These are phyloP conservation scores for Fomitopsis pinicola DNA, from an alignment of 1,284 basidiomycete species.

Conservation along the genomic window DNA sequence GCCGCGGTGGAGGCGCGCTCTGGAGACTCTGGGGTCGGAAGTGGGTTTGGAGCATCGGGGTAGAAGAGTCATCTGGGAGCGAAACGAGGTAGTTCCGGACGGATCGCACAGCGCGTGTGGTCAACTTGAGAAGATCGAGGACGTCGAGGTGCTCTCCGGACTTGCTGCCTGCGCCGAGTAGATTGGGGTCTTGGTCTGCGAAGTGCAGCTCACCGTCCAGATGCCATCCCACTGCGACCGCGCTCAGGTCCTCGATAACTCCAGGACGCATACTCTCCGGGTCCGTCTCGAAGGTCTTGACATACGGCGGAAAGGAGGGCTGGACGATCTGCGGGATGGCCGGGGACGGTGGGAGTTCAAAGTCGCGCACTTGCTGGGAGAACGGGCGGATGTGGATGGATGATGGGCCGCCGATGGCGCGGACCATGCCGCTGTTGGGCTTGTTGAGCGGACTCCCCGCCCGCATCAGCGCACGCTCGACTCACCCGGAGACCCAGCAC, in stretches of 20 bases:
- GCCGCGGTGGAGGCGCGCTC: slow-evolving; percentile 33
- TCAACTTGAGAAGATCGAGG: slow-evolving; percentile 63
- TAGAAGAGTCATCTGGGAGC: slow-evolving; percentile 68
- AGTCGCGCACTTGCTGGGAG: slow-evolving; percentile 34
- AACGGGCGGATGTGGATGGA: slow-evolving; percentile 36
- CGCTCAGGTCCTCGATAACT: slow-evolving; percentile 66
- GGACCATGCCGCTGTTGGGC: slow-evolving; percentile 58
- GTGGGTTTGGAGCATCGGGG: slow-evolving; percentile 43
- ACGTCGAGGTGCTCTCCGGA: slow-evolving; percentile 42
- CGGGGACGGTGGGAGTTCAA: slow-evolving; percentile 70
- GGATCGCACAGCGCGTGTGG: slow-evolving; percentile 72
- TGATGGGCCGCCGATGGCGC: slow-evolving; percentile 61
- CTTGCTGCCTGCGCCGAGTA: slow-evolving; percentile 22
- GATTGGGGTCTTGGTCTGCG: slow-evolving; percentile 18
- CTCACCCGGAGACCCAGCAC: slow-evolving; percentile 24
- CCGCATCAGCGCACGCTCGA: slow-evolving; percentile 9
- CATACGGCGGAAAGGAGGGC: slow-evolving; percentile 45
- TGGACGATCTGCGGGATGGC: slow-evolving; percentile 41
- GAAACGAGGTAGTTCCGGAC: slow-evolving; percentile 79
- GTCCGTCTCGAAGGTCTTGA: slow-evolving; percentile 65
- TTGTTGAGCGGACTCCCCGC: slow-evolving; percentile 47
- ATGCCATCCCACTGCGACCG: slow-evolving; percentile 54
- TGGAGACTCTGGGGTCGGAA: slow-evolving; percentile 40
- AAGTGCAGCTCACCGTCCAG: slow-evolving; percentile 26
- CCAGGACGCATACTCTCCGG: slow-evolving; percentile 67